A percentile compares a stretch with the other conserved stretches of the same genome.
phyloP scores from a whole-genome alignment of 306 rosid genomes.

The Benincasa hispida region DNA sequence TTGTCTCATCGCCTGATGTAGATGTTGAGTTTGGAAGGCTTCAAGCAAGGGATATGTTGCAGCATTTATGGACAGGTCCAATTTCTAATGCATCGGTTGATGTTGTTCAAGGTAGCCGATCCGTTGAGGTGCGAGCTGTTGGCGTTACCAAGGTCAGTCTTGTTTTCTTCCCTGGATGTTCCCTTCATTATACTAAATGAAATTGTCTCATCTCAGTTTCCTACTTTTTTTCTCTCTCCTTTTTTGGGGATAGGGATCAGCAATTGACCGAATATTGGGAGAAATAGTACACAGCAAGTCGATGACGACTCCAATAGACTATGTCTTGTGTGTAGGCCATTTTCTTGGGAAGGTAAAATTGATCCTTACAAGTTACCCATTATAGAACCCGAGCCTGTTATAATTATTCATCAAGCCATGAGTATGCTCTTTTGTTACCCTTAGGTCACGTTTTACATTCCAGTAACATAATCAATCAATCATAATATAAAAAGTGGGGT shows the following conservation, averaged over 20 bases:
- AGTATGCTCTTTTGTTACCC: not conserved
- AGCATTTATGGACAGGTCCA: slow-evolving; percentile 96
- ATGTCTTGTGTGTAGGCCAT: slow-evolving; percentile 80
- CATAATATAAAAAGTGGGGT: no score
- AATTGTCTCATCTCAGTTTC: not conserved
- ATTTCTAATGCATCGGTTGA: slow-evolving; percentile 93
- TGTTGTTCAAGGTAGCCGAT: slow-evolving; percentile 85
- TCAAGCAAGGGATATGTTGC: slow-evolving; percentile 93
- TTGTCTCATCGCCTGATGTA: slow-evolving; percentile 16
- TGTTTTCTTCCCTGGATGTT: not conserved
- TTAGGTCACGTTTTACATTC: no score
- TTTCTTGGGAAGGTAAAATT: slow-evolving; percentile 76
- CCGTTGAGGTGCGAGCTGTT: slow-evolving; percentile 88
- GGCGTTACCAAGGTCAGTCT: slow-evolving; percentile 81
- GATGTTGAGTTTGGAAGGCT: slow-evolving; percentile 94
- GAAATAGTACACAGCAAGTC: slow-evolving; percentile 72
- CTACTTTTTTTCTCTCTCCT: no score
- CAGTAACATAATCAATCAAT: no score
- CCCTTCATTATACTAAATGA: not conserved
- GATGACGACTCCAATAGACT: slow-evolving; percentile 91
- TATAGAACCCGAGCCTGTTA: not conserved
- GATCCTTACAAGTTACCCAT: not conserved
- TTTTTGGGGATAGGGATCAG: slow-evolving; percentile 64
- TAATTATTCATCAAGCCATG: not conserved
- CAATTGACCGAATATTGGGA: slow-evolving; percentile 80